Evolutionary conservation across 2,329 filamentous ascomycete species (phyloP).

Genomic region (Hypomyces rosellus): DNA sequence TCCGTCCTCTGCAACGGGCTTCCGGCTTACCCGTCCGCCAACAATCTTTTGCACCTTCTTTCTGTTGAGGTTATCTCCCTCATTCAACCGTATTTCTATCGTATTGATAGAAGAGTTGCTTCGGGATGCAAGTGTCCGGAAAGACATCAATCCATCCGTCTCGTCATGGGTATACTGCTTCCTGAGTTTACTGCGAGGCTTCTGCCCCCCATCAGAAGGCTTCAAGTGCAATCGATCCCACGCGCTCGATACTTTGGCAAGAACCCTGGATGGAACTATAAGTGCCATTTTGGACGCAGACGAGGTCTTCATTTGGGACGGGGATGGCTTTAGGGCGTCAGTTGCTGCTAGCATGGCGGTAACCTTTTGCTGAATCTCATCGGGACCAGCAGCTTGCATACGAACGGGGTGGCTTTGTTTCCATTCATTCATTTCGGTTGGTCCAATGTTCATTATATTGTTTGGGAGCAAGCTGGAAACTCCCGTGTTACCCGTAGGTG

Average conservation of each 20-base stretch:
- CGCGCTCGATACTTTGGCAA: constrained; percentile 29
- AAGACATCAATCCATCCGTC: constrained; percentile 1
- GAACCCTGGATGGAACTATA: constrained; percentile 24
- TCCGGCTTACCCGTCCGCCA: constrained; percentile 23
- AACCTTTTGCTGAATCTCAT: constrained; percentile 29
- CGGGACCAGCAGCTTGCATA: constrained; percentile 7
- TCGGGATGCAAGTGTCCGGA: neutral
- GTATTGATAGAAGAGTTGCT: constrained; percentile 21
- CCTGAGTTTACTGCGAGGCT: constrained; percentile 9
- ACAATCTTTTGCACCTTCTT: constrained; percentile 29
- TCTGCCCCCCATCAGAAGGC: constrained; percentile 15
- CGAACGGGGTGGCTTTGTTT: neutral
- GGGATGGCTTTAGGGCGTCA: constrained; percentile 26
- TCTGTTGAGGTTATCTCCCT: constrained; percentile 28
- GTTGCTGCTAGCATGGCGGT: constrained; percentile 32
- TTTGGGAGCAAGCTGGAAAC: constrained; percentile 4
- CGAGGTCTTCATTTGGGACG: constrained; percentile 9
- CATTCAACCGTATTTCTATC: constrained; percentile 28
- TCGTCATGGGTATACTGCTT: constrained; percentile 5
- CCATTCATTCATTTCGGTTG: constrained; percentile 1
- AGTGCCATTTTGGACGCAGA: constrained; percentile 21
- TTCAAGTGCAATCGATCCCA: constrained; percentile 28
- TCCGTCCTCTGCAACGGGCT: constrained; percentile 23
- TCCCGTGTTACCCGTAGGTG: neutral
- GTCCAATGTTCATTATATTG: constrained; percentile 1